Evolutionary conservation across 163 green algal genomes (phyloP).

Genomic region (Scenedesmus sp.): DNA sequence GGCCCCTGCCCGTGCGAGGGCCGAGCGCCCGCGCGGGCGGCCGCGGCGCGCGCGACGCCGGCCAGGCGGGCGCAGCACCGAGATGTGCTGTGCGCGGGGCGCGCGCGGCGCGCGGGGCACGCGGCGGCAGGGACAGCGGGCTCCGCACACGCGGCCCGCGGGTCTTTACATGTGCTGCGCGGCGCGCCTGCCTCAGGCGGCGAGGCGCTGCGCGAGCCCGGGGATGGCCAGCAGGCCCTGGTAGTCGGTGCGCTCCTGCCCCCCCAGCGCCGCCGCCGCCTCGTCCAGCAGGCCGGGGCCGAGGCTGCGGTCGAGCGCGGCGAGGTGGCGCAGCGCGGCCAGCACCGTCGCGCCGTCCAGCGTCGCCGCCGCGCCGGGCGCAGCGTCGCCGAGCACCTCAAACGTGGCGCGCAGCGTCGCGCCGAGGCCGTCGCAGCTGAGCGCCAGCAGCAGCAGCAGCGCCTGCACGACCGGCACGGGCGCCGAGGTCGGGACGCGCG

Average conservation of each 20-base stretch:
- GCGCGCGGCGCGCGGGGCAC: too few species aligned
- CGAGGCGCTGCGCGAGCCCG: neutral
- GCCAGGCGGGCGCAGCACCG: too few species aligned
- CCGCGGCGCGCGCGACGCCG: too few species aligned
- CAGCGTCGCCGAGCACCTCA: constrained; percentile 29
- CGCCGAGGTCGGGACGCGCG: neutral
- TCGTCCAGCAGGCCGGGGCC: constrained; percentile 1
- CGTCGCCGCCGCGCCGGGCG: neutral
- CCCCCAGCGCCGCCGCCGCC: neutral
- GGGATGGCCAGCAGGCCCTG: constrained; percentile 10
- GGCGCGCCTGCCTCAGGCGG: too few species aligned
- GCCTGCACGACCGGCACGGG: constrained; percentile 16
- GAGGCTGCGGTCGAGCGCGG: neutral
- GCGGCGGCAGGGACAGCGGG: too few species aligned
- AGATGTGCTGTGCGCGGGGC: too few species aligned
- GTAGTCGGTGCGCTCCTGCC: constrained; percentile 3
- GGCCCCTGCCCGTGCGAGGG: too few species aligned
- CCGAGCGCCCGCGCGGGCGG: too few species aligned
- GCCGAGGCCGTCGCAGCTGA: constrained; percentile 24
- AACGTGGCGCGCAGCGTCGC: constrained; percentile 6
- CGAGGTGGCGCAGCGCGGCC: neutral
- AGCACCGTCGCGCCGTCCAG: neutral
- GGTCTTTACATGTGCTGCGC: too few species aligned
- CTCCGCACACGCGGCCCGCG: too few species aligned
- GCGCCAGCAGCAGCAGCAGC: constrained; percentile 30